phyloP scores from a whole-genome alignment of 2,329 filamentous ascomycete species.

The Plectosphaerella plurivora region DNA sequence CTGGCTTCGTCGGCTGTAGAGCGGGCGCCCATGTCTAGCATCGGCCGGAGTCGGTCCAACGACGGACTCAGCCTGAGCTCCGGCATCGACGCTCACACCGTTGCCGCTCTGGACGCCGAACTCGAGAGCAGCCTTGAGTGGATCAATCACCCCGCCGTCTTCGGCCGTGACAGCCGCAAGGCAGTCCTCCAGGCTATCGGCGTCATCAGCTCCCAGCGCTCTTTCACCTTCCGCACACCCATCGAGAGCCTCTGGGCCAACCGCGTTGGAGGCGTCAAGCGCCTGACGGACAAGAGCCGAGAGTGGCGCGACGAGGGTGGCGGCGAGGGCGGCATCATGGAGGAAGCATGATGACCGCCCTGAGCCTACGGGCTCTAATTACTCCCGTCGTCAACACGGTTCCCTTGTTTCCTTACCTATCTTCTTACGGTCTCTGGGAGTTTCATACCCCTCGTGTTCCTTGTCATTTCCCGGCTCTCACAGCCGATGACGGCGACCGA shows the following conservation, averaged over 20 bases:
- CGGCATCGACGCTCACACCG: conserved; percentile 79
- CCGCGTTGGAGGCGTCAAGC: conserved; percentile 75
- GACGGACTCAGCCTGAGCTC: conserved; percentile 57
- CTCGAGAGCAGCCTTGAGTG: conserved; percentile 89
- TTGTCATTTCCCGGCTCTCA: not conserved
- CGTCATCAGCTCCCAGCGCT: conserved; percentile 90
- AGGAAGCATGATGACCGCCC: conserved; percentile 41
- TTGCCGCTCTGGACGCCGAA: conserved; percentile 84
- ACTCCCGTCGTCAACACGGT: not conserved
- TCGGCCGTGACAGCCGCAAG: conserved; percentile 89
- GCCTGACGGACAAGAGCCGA: conserved; percentile 75
- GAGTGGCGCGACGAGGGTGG: conserved; percentile 89
- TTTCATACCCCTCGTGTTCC: not conserved
- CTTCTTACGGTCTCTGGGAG: not conserved
- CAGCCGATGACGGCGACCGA: not conserved
- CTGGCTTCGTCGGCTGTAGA: conserved; percentile 45
- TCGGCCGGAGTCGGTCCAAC: conserved; percentile 48
- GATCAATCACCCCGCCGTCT: conserved; percentile 96
- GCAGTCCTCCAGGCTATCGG: conserved; percentile 94
- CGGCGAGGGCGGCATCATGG: conserved; percentile 62
- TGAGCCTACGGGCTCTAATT: not conserved
- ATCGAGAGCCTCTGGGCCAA: conserved; percentile 87
- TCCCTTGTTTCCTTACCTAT: not conserved
- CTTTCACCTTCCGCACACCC: conserved; percentile 87
- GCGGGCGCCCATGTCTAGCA: conserved; percentile 32